Base-by-base conservation (phyloP, 148 eudicot genomes). In the Rhododendron simsii region DNA sequence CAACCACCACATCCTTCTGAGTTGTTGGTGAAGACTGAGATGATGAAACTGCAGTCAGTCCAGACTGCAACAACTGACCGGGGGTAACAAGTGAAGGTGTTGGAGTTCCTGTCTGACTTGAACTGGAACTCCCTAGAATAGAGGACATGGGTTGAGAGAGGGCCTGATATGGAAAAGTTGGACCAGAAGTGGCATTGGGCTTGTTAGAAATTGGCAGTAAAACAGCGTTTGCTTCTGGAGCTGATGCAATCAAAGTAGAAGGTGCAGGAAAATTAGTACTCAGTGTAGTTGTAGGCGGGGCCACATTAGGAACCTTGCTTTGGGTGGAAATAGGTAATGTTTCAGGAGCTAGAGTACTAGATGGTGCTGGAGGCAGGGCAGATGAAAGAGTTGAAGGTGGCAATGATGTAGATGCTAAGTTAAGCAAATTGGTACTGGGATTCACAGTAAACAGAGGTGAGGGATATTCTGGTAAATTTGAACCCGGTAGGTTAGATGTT, bases 1-100 rank as follows among this genome's bases (percentile, higher is more conserved):
- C 94, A 83, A 91, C 94, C 88, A 93, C 95, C 85, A 91, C 95
- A 91, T 95, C 98, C 88, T 95, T 94, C 77, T 95, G 94, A 69
- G 87, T 89, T 80, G 81, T 88, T 86, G 88, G 88, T 65, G 90
- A 87, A 84, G 92, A 45, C 69, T 89, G 88, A 41, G 92, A 71
- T 50, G 92, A 80, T 65, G 94, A 86, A 84, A 74, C 86, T 67
- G 89, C 81, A 86, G 86, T 39, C 89, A 87, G 87, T 53, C 86
- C 90, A 67, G 96, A 84, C 51, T 91, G 94, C 88, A 94, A 84
- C 7, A 94, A 91, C 84, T 94, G 98, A 51, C 92, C 94, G 11
- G 98, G 98, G 33, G 98, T 95, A 87, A 94, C 86, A 80, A 95
- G 92, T 20, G 90, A 87, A 85, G 91, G 95, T 47, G 89, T 80